Base-by-base conservation (phyloP, 1,284 basidiomycete species). In the Acaromyces ingoldii region DNA sequence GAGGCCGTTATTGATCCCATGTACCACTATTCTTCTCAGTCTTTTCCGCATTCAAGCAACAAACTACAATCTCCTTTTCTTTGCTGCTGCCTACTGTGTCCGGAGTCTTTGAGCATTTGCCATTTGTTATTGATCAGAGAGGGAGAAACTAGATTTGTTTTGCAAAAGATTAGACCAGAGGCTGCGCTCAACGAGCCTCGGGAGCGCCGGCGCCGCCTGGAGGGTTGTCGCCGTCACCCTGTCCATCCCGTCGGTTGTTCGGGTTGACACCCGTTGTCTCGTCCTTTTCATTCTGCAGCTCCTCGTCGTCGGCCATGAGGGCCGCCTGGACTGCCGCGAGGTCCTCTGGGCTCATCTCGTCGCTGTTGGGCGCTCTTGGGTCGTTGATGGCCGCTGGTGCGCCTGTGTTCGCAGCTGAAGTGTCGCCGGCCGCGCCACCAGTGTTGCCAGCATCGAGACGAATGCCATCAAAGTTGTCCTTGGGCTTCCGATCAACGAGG, bases 401-500 rank as follows among this genome's bases (percentile, higher is more conserved):
- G 21, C 34, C 26, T 38, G 51, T 30, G 19, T 49, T 44, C 17
- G 44, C 24, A 13, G 44, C 60, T 19, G 51, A 49, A n/a, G 53
- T 55, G 25, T 57, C 54, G 26, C 15, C 37, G 15, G 21, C 44
- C 6, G 33, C 44, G 28, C 31, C 46, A 40, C 40, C 56, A 19
- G 45, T 42, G 38, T 58, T 57, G 7, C 54, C 55, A n/a, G 65
- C 46, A 34, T 58, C 56, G 49, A 70, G 52, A 17, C 54, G 52
- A 9, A 57, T 49, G 17, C 19, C 37, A 5, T 41, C 22, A 55
- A 70, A 73, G 17, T 63, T 51, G 25, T 71, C 65, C 3, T 53
- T 45, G 0, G 70, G 61, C 22, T 58, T 62, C 9, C 63, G 55
- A 44, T 74, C 72, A 21, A 65, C 43, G 50, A 74, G 62, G 38